Base-by-base conservation (phyloP, 2,329 filamentous ascomycete species). In the Blastomyces gilchristii region DNA sequence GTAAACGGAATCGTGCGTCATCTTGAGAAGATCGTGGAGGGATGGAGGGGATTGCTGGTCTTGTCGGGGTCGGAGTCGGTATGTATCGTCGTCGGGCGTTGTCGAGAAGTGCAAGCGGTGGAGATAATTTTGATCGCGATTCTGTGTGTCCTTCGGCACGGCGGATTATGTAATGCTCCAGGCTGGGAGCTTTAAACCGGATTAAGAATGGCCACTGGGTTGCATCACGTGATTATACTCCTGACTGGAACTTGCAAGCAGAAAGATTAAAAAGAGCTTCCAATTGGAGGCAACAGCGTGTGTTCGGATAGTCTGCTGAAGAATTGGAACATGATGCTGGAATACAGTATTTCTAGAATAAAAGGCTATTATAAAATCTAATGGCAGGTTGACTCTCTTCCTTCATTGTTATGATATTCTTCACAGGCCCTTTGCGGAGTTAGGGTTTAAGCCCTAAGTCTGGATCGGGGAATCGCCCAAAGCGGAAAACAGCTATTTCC, bases 1-100 rank as follows among this genome's bases (percentile, higher is more conserved):
- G 92, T 93, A 99, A 83, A 97, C 91, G 78, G 89, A 91, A 85
- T 97, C 93, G 91, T 90, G 87, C 81, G 87, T 87, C 87, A 90
- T 90, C 77, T 76, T 87, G 57, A 41, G 41, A 43, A 41, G 81
- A 80, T 79, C 72, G 70, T 78, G 76, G 75, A 71, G 69, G 68
- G 69, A 69, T 68, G 67, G 69, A 68, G 67, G 67, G 68, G 68
- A 65, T 65, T 66, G 66, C 16, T 45, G 53, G 53, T n/a, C 34
- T 57, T 57, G 53, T 25, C 31, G 53, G 18, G 53, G 34, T 34
- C 39, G 39, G 25, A 34, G 50, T 54, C 50, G 60, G 34, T n/a
- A 31, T 31, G 34, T n/a, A 31, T 31, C 69, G 72, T 71, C 71
- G 72, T 67, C 72, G 68, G 71, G 69, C 68, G 47, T 72, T 70